Evolutionary conservation across 495 filamentous ascomycete species (phyloP).

Genomic region (Penicillium nucicola): DNA sequence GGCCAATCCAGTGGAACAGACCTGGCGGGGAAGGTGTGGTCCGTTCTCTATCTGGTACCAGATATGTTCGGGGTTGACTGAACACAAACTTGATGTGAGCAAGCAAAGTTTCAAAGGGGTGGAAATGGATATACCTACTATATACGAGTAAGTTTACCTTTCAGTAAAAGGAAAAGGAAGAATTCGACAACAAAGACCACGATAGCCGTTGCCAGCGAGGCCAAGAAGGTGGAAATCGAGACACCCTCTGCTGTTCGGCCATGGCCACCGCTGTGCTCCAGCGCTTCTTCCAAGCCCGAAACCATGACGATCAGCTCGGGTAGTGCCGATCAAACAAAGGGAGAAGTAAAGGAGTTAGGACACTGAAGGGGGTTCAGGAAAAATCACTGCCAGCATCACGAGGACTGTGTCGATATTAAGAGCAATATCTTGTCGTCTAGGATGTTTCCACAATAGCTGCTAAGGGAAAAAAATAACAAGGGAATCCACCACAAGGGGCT

Average conservation of each 20-base stretch:
- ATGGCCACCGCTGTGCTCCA: conserved; percentile 37
- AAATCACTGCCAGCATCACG: not conserved
- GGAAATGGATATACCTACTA: conserved; percentile 56
- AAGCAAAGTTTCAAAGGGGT: not conserved
- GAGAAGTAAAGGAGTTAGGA: not conserved
- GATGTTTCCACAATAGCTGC: not conserved
- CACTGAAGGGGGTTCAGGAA: not conserved
- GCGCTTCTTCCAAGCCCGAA: conserved; percentile 30
- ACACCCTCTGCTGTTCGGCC: conserved; percentile 47
- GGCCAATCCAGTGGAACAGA: conserved; percentile 63
- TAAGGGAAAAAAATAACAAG: conserved; percentile 3
- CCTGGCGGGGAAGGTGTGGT: conserved; percentile 68
- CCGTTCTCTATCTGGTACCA: conserved; percentile 84
- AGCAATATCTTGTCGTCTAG: not conserved
- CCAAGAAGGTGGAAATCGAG: conserved; percentile 59
- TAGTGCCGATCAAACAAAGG: not conserved
- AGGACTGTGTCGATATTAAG: not conserved
- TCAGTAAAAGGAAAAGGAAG: conserved; percentile 70
- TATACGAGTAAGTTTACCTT: conserved; percentile 75
- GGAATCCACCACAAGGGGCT: conserved; percentile 1
- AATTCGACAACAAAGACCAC: conserved; percentile 77
- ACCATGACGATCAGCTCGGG: conserved; percentile 20
- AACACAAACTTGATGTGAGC: not conserved
- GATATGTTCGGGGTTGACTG: conserved; percentile 83
- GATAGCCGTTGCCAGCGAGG: conserved; percentile 69